Evolutionary conservation across 2,329 filamentous ascomycete species (phyloP).

Genomic region (Trichothecium roseum): DNA sequence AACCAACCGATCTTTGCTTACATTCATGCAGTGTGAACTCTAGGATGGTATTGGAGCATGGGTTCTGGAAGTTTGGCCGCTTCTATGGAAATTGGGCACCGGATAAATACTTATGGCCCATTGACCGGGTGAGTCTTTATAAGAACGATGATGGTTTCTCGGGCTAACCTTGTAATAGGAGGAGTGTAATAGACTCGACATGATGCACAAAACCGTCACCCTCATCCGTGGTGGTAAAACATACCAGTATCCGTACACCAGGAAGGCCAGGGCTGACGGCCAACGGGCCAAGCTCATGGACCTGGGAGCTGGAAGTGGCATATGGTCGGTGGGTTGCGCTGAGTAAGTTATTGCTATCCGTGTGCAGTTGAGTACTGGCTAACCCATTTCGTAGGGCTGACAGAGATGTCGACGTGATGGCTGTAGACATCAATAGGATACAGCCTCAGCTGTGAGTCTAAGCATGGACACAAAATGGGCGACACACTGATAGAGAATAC

Average conservation of each 20-base stretch:
- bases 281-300: conserved; percentile 39
- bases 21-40: no score
- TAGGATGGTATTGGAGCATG: no score
- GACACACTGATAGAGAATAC: conserved; percentile 8
- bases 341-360: conserved; percentile 41
- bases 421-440: conserved; percentile 28
- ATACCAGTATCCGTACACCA: conserved; percentile 11
- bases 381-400: conserved; percentile 3
- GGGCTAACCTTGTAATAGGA: conserved; percentile 29
- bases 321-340: conserved; percentile 83
- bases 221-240: conserved; percentile 44
- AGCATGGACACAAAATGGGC: conserved; percentile 3
- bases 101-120: conserved; percentile 66
- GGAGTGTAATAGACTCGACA: conserved; percentile 70
- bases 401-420: conserved; percentile 22
- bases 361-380: not conserved
- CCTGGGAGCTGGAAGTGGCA: conserved; percentile 78
- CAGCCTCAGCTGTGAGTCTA: conserved; percentile 27
- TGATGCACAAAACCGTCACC: conserved; percentile 68
- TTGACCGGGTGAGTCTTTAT: conserved; percentile 54
- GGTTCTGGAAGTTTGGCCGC: conserved; percentile 52
- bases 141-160: not conserved
- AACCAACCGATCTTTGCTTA: no score
- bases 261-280: conserved; percentile 7
- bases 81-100: conserved; percentile 57